phyloP scores from a whole-genome alignment of 176 grass and related monocot genomes.

The Aegilops longissima region DNA sequence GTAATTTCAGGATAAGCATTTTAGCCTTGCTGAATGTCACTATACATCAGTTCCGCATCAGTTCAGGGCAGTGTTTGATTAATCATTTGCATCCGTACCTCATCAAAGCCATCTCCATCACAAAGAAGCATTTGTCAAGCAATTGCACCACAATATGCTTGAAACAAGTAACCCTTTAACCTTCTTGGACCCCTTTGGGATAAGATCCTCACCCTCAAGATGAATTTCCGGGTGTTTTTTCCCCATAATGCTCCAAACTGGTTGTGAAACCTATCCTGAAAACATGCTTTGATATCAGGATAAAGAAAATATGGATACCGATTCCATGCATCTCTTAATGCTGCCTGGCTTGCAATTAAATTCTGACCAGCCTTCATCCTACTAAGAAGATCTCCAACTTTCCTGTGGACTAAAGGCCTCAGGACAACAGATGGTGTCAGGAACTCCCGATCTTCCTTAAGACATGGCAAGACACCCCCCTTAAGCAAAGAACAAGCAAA shows the following conservation, averaged over 20 bases:
- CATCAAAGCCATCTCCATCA: neutral
- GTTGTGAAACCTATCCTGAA: conserved; percentile 44
- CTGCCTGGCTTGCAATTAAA: conserved; percentile 43
- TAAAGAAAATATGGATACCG: conserved; percentile 52
- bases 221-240: conserved; percentile 48
- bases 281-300: conserved; percentile 47
- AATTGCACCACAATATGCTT: neutral
- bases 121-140: conserved; percentile 1
- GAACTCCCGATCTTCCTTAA: conserved; percentile 51
- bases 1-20: neutral
- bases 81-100: neutral
- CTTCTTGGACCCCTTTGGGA: conserved; percentile 53
- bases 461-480: conserved; percentile 74
- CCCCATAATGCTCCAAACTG: conserved; percentile 44
- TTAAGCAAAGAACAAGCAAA: conserved; percentile 86
- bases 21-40: neutral
- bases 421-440: conserved; percentile 53
- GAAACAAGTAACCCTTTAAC: conserved; percentile 5
- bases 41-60: neutral
- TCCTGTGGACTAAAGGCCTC: conserved; percentile 44
- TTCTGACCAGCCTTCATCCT: conserved; percentile 43
- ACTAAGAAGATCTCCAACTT: conserved; percentile 60
- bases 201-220: conserved; percentile 49
- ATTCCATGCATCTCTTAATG: conserved; percentile 45
- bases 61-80: neutral